Percentiles rank a stretch among this genome's conserved stretches.
Conservation (phyloP, 2,329 filamentous ascomycete genomes). For the Hymenoscyphus fructigenus region DNA sequence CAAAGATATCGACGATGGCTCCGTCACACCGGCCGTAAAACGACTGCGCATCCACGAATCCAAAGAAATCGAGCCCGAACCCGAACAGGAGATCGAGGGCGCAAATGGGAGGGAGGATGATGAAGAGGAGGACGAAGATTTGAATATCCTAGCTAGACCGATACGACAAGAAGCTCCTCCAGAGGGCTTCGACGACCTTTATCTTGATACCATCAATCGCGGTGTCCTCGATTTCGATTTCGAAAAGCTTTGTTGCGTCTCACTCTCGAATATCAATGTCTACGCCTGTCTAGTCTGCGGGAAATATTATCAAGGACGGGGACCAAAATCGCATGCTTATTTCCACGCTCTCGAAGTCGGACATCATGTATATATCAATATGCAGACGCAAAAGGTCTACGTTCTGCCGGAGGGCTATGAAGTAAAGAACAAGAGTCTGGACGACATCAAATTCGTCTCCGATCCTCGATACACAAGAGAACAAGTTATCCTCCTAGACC, state of each 20-base stretch:
- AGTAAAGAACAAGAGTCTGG: conserved; percentile 88
- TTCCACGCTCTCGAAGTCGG: conserved; percentile 94
- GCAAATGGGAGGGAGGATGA: conserved; percentile 38
- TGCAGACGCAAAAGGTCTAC: conserved; percentile 88
- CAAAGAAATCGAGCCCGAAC: background rate
- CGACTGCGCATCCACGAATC: conserved; percentile 14
- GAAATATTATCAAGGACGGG: conserved; percentile 95
- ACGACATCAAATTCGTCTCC: conserved; percentile 97
- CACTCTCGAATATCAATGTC: conserved; percentile 96
- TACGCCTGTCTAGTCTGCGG: conserved; percentile 97
- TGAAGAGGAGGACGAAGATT: conserved; percentile 37
- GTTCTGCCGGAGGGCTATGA: conserved; percentile 96
- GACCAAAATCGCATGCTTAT: conserved; percentile 92
- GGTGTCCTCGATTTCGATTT: conserved; percentile 96
- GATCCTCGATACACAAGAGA: conserved; percentile 81
- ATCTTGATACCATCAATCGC: conserved; percentile 95
- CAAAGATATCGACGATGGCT: conserved; percentile 15
- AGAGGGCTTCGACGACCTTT: conserved; percentile 90
- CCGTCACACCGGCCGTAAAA: conserved; percentile 13
- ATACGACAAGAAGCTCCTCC: conserved; percentile 74
- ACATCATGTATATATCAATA: conserved; percentile 98
- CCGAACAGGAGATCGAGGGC: conserved; percentile 31
- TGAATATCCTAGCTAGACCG: conserved; percentile 44
- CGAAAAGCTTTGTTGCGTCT: conserved; percentile 95
- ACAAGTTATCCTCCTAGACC: conserved; percentile 80